These are phyloP conservation scores for Xylaria sp. DNA, from an alignment of 2,329 filamentous ascomycete genomes.

Conservation along the genomic window DNA sequence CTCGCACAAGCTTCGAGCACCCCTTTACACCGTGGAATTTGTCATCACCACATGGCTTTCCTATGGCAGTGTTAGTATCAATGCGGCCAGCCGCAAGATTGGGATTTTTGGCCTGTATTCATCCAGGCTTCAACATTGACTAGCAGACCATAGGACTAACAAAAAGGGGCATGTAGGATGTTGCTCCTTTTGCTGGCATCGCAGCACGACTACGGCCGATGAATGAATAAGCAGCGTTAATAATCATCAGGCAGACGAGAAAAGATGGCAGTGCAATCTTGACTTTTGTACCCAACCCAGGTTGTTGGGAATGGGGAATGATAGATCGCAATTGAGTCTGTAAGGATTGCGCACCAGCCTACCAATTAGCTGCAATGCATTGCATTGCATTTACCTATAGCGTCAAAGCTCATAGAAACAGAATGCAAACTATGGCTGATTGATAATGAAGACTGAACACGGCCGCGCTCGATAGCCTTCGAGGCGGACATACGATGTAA, in stretches of 20 bases:
- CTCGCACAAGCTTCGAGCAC: neutral
- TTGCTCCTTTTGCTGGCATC: neutral
- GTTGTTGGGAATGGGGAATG: conserved; percentile 26
- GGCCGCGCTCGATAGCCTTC: neutral
- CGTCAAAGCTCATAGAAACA: neutral
- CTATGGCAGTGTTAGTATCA: neutral
- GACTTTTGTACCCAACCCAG: conserved; percentile 6
- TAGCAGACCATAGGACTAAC: neutral
- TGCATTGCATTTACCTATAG: conserved; percentile 10
- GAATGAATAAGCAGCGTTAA: conserved; percentile 1
- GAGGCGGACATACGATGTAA: neutral
- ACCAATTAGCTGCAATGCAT: conserved; percentile 12
- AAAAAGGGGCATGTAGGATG: neutral
- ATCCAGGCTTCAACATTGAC: neutral
- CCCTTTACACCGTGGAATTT: neutral
- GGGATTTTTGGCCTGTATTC: neutral
- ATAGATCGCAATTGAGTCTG: conserved; percentile 17
- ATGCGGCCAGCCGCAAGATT: neutral
- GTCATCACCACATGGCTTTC: neutral
- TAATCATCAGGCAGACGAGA: conserved; percentile 10
- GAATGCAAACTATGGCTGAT: neutral
- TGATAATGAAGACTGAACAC: neutral
- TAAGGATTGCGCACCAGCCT: neutral
- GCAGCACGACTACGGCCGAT: neutral
- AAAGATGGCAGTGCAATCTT: conserved; percentile 5